Evolutionary conservation across 306 rosid genomes (phyloP).

Genomic region (Vigna radiata): DNA sequence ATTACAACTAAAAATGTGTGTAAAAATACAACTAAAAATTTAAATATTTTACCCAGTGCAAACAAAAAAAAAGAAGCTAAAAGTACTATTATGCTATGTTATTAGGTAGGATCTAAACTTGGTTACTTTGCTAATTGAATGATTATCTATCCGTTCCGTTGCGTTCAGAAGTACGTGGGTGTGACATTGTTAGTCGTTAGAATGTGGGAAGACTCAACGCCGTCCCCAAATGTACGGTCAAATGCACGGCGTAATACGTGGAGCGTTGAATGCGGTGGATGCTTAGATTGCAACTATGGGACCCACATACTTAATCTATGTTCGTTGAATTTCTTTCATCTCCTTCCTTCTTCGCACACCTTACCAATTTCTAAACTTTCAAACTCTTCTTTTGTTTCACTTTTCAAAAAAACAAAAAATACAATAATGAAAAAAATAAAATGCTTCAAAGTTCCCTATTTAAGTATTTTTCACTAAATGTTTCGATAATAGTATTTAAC

Average conservation of each 20-base stretch:
- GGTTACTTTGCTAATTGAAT: not conserved
- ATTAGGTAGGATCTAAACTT: not conserved
- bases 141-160: not conserved
- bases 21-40: too few species aligned
- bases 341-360: not conserved
- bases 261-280: constrained; percentile 62
- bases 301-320: constrained; percentile 5
- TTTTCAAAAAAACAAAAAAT: too few species aligned
- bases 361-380: not conserved
- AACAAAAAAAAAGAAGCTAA: not conserved
- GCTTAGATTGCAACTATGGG: constrained; percentile 19
- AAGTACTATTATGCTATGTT: not conserved
- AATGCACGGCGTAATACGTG: constrained; percentile 74
- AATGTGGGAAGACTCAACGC: not conserved
- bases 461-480: too few species aligned
- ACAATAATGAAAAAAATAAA: too few species aligned
- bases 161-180: not conserved
- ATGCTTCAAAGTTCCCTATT: too few species aligned
- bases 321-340: constrained; percentile 10
- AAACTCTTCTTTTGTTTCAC: not conserved
- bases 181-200: constrained; percentile 7
- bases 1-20: too few species aligned
- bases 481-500: too few species aligned
- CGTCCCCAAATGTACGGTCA: constrained; percentile 51
- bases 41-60: not conserved